phyloP scores from a whole-genome alignment of 225 moss, liverwort and hornwort species.

The Sphagnum contortum region DNA sequence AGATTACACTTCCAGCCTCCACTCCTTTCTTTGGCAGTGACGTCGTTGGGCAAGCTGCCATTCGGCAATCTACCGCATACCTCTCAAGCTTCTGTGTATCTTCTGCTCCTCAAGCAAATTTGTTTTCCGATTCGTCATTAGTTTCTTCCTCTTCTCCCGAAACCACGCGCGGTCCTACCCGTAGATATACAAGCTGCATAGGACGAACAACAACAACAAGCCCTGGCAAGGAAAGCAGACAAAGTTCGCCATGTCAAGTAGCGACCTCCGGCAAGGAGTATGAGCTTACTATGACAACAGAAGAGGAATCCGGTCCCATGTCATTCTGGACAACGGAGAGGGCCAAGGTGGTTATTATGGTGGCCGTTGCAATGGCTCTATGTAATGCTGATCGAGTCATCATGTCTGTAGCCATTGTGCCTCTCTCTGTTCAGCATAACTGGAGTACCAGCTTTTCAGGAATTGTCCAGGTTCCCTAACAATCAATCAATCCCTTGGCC shows the following conservation, averaged over 20 bases:
- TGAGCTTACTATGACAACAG: not conserved
- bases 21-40: no score
- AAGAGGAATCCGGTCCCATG: slow-evolving; percentile 10
- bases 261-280: slow-evolving; percentile 13
- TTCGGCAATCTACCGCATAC: no score
- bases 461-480: slow-evolving; percentile 49
- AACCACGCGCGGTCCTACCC: no score
- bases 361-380: slow-evolving; percentile 69
- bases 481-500: not conserved
- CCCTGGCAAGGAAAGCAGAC: not conserved
- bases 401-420: slow-evolving; percentile 87
- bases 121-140: no score
- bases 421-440: slow-evolving; percentile 51
- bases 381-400: slow-evolving; percentile 88
- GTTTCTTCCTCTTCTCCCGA: no score
- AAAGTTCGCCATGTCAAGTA: slow-evolving; percentile 5
- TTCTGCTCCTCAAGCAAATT: no score
- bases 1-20: no score
- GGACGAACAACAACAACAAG: not conserved
- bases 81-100: no score
- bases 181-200: no score
- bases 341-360: slow-evolving; percentile 60
- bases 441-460: slow-evolving; percentile 81
- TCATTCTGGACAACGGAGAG: slow-evolving; percentile 49
- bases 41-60: no score